Evolutionary conservation across 2,329 filamentous ascomycete species (phyloP), one percentile per base, ranked within the genome.

Genomic region (Cladosporium sp.): DNA sequence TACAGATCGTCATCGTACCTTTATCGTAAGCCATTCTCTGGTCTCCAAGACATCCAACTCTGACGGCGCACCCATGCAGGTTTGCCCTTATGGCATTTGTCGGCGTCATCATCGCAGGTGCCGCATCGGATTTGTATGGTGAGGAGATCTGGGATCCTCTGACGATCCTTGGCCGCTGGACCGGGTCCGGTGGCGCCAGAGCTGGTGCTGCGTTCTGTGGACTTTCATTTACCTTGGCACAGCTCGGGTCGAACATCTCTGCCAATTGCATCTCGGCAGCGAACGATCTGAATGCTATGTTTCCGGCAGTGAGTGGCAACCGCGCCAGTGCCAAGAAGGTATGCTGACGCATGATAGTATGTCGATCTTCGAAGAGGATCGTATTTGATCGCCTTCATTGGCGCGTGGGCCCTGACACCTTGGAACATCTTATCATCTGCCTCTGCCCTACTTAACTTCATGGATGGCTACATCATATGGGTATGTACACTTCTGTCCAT

Each of bases 391-490:
- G 92, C 92, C 0, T 39, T 51, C 17, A 73, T 81, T 1, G 79
- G 96, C 57, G 91, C 90, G 58, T 79, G 96, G 12, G 88, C 86
- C 62, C 95, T 96, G 84, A 94, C 90, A 71, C 92, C 92, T 0
- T 94, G 88, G 84, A 89, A 89, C 61, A 82, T 96, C 0, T 83
- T 96, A 9, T 85, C 82, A 1, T 79, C 80, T n/a, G 84, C 84
- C 42, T 95, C 93, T 78, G 86, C 88, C 74, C 96, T 96, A 77
- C 93, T 89, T 0, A 94, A 90, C 3, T 96, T 96, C 70, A 84
- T 97, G 1, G 94, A 89, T 0, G 88, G 92, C 1, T 96, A 96
- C 0, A 92, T 92, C 17, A 90, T 96, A 64, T 93, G 96, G 76
- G 80, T 45, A 45, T 25, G 5, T 45, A 20, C 11, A 19, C 8